Evolutionary conservation across 352 stramenopile species (phyloP).

Genomic region (Globisporangium megalacanthum): DNA sequence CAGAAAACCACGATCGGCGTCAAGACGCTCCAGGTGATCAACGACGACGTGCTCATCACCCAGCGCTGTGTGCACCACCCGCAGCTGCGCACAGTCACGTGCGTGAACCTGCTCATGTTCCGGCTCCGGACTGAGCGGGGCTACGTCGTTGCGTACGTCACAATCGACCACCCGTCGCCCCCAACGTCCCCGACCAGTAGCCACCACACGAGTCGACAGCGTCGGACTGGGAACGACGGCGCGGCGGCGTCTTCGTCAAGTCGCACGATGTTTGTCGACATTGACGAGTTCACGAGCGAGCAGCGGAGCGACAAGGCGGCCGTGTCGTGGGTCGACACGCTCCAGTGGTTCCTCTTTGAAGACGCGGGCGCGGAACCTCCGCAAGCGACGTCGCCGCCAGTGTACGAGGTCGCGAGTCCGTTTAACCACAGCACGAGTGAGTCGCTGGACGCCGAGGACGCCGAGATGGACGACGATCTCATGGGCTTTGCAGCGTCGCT

Average conservation of each 20-base stretch:
- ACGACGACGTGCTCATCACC: slow-evolving; percentile 37
- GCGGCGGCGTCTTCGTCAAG: background rate
- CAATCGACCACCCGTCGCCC: slow-evolving; percentile 30
- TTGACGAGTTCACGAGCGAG: slow-evolving; percentile 30
- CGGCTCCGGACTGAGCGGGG: slow-evolving; percentile 26
- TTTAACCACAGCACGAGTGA: no score
- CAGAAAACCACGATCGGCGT: slow-evolving; percentile 43
- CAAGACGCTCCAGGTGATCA: slow-evolving; percentile 42
- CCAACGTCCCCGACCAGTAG: slow-evolving; percentile 13
- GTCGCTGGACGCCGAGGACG: slow-evolving; percentile 20
- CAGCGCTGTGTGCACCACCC: slow-evolving; percentile 45
- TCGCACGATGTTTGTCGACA: slow-evolving; percentile 9
- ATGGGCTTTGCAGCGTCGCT: slow-evolving; percentile 19
- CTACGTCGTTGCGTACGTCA: slow-evolving; percentile 41
- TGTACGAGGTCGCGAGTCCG: background rate
- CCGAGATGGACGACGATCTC: slow-evolving; percentile 31
- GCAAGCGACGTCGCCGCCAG: background rate
- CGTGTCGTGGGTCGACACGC: slow-evolving; percentile 36
- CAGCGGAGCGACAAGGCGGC: slow-evolving; percentile 14
- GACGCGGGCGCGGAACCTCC: background rate
- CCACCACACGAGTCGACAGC: background rate
- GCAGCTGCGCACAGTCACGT: slow-evolving; percentile 39
- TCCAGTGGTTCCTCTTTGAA: slow-evolving; percentile 39
- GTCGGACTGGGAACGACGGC: background rate
- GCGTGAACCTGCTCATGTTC: slow-evolving; percentile 54